Percentiles rank a stretch among this genome's conserved stretches.
Conservation (phyloP, 208 protist species). For the Trypanosoma platydactyli region DNA sequence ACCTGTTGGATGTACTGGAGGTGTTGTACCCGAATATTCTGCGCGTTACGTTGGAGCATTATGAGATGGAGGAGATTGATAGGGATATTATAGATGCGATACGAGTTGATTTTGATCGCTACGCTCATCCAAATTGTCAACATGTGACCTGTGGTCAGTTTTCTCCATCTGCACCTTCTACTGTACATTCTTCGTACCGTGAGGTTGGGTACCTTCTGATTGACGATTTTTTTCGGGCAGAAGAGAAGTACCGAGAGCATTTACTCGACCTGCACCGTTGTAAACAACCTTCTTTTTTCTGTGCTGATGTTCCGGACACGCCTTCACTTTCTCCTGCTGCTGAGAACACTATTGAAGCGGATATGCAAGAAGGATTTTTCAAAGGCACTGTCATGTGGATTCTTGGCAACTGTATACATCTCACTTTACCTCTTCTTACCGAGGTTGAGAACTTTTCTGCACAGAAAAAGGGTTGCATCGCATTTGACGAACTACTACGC, state of each 20-base stretch:
- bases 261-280: background rate
- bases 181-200: too few relatives aligned
- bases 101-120: conserved; percentile 20
- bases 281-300: background rate
- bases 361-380: conserved; percentile 25
- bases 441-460: conserved; percentile 29
- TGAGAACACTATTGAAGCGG: conserved; percentile 11
- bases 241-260: conserved; percentile 10
- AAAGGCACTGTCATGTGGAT: conserved; percentile 27
- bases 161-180: too few relatives aligned
- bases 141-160: background rate
- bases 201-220: conserved; percentile 11
- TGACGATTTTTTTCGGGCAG: conserved; percentile 20
- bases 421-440: conserved; percentile 21
- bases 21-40: conserved; percentile 35
- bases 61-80: conserved; percentile 22
- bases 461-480: conserved; percentile 10
- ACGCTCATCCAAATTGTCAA: background rate
- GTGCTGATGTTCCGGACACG: background rate
- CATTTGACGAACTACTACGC: conserved; percentile 25
- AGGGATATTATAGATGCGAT: conserved; percentile 15
- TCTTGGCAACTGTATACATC: conserved; percentile 21
- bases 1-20: conserved; percentile 34
- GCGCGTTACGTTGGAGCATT: conserved; percentile 27
- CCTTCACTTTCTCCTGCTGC: background rate